Base-by-base conservation (phyloP, 208 protist species). In the Leishmania turanica region DNA sequence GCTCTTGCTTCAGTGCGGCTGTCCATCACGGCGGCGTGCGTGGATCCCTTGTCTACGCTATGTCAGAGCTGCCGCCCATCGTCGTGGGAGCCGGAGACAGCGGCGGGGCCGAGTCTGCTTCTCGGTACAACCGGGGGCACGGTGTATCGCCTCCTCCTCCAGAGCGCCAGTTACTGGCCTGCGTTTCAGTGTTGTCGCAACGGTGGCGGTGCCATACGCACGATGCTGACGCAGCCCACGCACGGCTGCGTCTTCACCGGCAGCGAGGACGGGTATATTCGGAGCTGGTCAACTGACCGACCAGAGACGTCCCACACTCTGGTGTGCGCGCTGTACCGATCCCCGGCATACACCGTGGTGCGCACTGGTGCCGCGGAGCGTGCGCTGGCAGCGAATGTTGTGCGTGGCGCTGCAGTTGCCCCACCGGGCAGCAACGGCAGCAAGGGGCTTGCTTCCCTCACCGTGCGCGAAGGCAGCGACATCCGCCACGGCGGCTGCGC, bases 191-290 rank as follows among this genome's bases (percentile, higher is more conserved):
- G 65, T 56, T 21, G 15, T 21, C 56, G 27, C 31, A 8, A 42
- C 21, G 45, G 51, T 42, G 53, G 21, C 66, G 45, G 71, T 40
- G 58, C 69, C 34, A 60, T 88, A 45, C 87, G 92, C n/a, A 82
- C 85, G 27, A 69, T 94, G 78, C 77, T 94, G 11, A 65, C 84
- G 2, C 89, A 94, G 79, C 88, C 90, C 0, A 74, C 77, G 17
- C 79, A 89, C 65, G 82, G 85, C 37, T 62, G 77, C 31, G 81
- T 97, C 27, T 87, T 95, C 45, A 93, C 93, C 4, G 93, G 87
- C n/a, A 77, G 84, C 70, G 88, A 93, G 66, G 92, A 96, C 34
- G 92, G 90, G 68, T 88, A 80, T 68, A 89, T 97, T 34, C 84
- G 91, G 5, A 79, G 79, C 78, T 97, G 93, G 93, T 87, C 78